Percentiles rank a stretch among this genome's conserved stretches.
Evolutionary conservation across 1,284 basidiomycete species (phyloP).

Genomic region (Cutaneotrichosporon sp.): DNA sequence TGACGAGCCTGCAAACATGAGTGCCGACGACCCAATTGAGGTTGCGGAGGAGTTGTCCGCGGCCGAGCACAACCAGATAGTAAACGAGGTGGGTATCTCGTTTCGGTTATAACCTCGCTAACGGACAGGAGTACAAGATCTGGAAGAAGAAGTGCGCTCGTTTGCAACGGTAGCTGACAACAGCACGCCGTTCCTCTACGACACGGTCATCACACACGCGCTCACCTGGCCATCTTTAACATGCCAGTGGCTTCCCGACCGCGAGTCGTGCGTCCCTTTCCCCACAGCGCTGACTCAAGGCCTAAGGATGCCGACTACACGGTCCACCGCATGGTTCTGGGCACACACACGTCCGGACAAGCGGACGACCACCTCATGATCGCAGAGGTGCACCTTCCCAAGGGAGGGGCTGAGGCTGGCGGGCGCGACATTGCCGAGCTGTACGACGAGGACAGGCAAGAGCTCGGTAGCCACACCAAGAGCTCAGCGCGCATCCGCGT

Average conservation of each 20-base stretch:
- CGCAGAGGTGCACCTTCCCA: slow-evolving; percentile 89
- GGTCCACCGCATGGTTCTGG: slow-evolving; percentile 87
- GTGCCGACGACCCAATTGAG: slow-evolving; percentile 42
- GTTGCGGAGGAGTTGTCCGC: slow-evolving; percentile 61
- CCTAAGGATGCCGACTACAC: slow-evolving; percentile 88
- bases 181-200: slow-evolving; percentile 88
- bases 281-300: slow-evolving; percentile 25
- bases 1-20: neutral
- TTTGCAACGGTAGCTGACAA: neutral
- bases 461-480: slow-evolving; percentile 46
- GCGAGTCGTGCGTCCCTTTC: slow-evolving; percentile 68
- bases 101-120: slow-evolving; percentile 10
- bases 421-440: slow-evolving; percentile 69
- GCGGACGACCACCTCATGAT: slow-evolving; percentile 96
- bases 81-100: slow-evolving; percentile 71
- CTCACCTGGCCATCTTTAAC: slow-evolving; percentile 98
- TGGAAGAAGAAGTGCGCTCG: slow-evolving; percentile 72
- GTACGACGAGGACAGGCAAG: slow-evolving; percentile 89
- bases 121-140: slow-evolving; percentile 57
- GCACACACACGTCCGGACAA: slow-evolving; percentile 95
- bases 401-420: slow-evolving; percentile 57
- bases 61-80: slow-evolving; percentile 72
- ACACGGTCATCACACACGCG: slow-evolving; percentile 95
- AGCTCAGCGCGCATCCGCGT: slow-evolving; percentile 88
- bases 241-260: slow-evolving; percentile 99